Evolutionary conservation across 371 early-diverging fungal genomes (phyloP).

Genomic region (Lichtheimia hyalospora): DNA sequence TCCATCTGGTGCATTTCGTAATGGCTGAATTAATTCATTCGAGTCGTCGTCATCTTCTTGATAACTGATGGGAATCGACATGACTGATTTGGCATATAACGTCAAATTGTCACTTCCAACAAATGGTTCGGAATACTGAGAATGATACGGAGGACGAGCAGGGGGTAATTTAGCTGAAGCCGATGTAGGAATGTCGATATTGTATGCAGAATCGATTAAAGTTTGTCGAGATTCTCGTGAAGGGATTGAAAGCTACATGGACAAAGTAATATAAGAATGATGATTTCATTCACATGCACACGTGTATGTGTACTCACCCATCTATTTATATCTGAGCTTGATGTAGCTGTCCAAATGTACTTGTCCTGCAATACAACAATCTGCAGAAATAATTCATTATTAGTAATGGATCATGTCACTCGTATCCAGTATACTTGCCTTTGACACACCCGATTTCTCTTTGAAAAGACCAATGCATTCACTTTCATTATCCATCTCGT

Average conservation of each 20-base stretch:
- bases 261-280: constrained; percentile 3
- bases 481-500: constrained; percentile 47
- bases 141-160: constrained; percentile 25
- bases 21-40: constrained; percentile 37
- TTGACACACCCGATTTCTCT: constrained; percentile 80
- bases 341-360: constrained; percentile 93
- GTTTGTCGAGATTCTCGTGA: constrained; percentile 42
- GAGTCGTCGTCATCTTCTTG: constrained; percentile 45
- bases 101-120: constrained; percentile 39
- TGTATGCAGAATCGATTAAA: constrained; percentile 47
- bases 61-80: constrained; percentile 53
- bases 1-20: constrained; percentile 38
- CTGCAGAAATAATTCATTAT: constrained; percentile 24
- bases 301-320: constrained; percentile 58
- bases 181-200: constrained; percentile 41
- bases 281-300: too few relatives aligned
- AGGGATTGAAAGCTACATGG: constrained; percentile 56
- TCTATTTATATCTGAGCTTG: constrained; percentile 75
- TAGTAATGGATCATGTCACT: not conserved
- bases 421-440: constrained; percentile 39
- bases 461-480: constrained; percentile 86
- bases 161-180: constrained; percentile 46
- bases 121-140: constrained; percentile 32
- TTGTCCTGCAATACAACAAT: constrained; percentile 76
- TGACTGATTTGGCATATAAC: constrained; percentile 47